Percentiles rank a stretch among this genome's conserved stretches.
Evolutionary conservation across 495 filamentous ascomycete species (phyloP).

Genomic region (Podospora australis): DNA sequence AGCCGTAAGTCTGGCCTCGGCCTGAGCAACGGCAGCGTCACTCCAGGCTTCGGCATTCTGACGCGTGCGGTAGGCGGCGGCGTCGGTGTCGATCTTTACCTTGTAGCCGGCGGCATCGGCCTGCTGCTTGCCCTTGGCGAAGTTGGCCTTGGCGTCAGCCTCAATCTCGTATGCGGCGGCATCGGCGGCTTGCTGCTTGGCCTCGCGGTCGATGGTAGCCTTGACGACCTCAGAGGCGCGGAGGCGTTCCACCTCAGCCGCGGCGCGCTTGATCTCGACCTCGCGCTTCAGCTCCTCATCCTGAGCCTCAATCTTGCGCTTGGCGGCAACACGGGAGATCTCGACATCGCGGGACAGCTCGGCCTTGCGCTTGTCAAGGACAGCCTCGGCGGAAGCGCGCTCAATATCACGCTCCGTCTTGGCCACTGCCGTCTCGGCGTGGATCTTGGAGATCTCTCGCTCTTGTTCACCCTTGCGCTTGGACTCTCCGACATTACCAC

Average conservation of each 20-base stretch:
- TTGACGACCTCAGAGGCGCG: conserved; percentile 71
- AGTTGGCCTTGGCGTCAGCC: conserved; percentile 51
- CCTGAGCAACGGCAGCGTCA: conserved; percentile 48
- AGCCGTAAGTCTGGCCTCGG: conserved; percentile 54
- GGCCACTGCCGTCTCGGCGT: conserved; percentile 71
- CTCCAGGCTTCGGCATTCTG: conserved; percentile 34
- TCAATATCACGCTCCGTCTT: conserved; percentile 78
- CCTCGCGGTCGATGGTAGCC: conserved; percentile 65
- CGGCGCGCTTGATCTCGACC: conserved; percentile 66
- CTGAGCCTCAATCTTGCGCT: conserved; percentile 59
- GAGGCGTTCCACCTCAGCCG: conserved; percentile 71
- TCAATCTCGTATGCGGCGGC: conserved; percentile 53
- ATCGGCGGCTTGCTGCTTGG: conserved; percentile 68
- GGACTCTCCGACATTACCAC: conserved; percentile 72
- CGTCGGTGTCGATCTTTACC: conserved; percentile 37
- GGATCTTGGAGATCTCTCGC: conserved; percentile 74
- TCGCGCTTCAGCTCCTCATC: conserved; percentile 72
- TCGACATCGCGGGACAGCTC: conserved; percentile 64
- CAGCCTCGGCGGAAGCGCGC: conserved; percentile 69
- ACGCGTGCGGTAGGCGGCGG: conserved; percentile 36
- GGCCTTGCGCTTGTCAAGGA: conserved; percentile 61
- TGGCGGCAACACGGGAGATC: conserved; percentile 63
- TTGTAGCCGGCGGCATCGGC: conserved; percentile 49
- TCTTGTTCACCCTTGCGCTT: conserved; percentile 70
- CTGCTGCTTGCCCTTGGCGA: conserved; percentile 50